Evolutionary conservation across 2,329 filamentous ascomycete species (phyloP), one percentile per base, ranked within the genome.

Genomic region (Aspergillus caelatus): DNA sequence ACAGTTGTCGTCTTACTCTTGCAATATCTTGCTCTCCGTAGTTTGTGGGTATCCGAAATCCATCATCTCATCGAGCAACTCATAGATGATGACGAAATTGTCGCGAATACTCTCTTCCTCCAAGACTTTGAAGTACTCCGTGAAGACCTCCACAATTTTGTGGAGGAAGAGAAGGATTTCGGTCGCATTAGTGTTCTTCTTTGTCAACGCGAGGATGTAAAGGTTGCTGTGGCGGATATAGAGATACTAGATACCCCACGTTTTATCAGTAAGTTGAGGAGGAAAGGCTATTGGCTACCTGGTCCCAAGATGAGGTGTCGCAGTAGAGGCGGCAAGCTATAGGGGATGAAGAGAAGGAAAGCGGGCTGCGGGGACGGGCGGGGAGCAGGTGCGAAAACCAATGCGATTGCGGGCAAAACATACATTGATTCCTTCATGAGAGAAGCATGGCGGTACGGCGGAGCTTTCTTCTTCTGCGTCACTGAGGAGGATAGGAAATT

Each of bases 161-260:
- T 99, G 95, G 61, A 99, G 86, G 85, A 99, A 99, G 57, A 99
- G 89, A 54, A 99, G 89, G 72, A 99, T 97, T 81, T 99, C 95
- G 81, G 95, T 93, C 70, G 95, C 95, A 84, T 99, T 99, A 72
- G 93, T 97, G 82, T 99, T 99, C 78, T 94, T 92, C 86, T 99
- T 99, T 62, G 95, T 99, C 65, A 99, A 85, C 67, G 95, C 95
- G 73, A 99, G 92, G 70, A 99, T 91, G 82, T 97, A 99, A 72
- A 99, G 91, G 82, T 99, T 99, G 83, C 96, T 98, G 82, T 99
- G 95, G 75, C 94, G 90, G 81, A 99, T 99, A 82, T 99, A 99
- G 76, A 99, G 92, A 81, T 98, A 99, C 92, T 96, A 66, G 43
- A 52, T 46, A 53, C 21, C 21, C 34, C n/a, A 55, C 39, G 12